Evolutionary conservation across 768 basidiomycete genomes (phyloP), one percentile per base, ranked within the genome.

Genomic region (Holtermanniella nyarrowii): DNA sequence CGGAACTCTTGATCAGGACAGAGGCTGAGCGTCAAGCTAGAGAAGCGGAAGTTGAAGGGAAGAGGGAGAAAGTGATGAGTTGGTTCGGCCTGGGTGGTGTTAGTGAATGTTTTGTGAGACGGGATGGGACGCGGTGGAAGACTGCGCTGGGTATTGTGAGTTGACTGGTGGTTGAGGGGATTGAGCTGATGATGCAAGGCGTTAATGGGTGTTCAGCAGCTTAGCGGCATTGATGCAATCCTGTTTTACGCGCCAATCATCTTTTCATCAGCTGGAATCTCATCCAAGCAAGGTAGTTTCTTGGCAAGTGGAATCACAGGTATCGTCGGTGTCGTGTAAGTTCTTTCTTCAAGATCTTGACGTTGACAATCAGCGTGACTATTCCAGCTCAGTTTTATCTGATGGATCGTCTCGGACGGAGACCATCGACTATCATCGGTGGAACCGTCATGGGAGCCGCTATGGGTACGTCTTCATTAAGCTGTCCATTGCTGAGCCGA

Each of bases 151-250:
- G n/a, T 5, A 37, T 48, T 26, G 46, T 46, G 24, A 46, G 44
- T 46, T 16, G 31, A 37, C 10, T 16, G 31, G 16, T 37, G 31
- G 10, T 16, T 25, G 16, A 11, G 10, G 10, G 14, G 25, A 23
- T 13, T 21, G 24, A 46, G 14, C 25, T 22, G 13, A 25, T 44
- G 46, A 37, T 11, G 18, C 40, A 23, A 56, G 55, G 24, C 53
- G 5, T 27, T 57, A 21, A 20, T 40, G 14, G 42, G 48, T 20
- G 42, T 57, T n/a, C 52, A 50, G n/a, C 52, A 49, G 14, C 24
- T 56, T 27, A n/a, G 42, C 50, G 56, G 56, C 26, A 50, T 50
- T 24, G 56, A 57, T 31, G 56, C 56, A 14, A 46, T 57, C 39
- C 26, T 50, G 2, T 57, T 53, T 44, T 57, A 57, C 40, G 51